Evolutionary conservation across 495 filamentous ascomycete genomes (phyloP), one percentile per base, ranked within the genome.

Genomic region (Penicillium coffeae): DNA sequence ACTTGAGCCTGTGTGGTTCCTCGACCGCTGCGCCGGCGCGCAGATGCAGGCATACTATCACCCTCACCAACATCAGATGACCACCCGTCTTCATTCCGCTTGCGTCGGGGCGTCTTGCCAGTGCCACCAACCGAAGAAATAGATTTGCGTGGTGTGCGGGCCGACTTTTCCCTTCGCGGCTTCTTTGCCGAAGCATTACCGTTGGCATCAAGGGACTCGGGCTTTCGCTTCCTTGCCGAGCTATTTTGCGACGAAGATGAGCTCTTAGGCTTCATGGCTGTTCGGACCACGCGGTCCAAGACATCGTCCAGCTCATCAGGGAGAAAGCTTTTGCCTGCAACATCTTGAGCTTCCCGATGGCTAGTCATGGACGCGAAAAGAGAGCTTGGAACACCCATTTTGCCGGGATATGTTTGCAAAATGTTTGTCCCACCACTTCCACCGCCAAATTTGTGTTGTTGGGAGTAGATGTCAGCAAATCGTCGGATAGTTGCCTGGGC

Each of bases 261-360:
- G 42, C 45, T 64, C 52, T 63, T 70, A 15, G 71, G 53, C 54
- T 64, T 70, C 71, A 78, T 69, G 12, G 59, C 68, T 25, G 52
- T 57, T 22, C 65, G 65, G 8, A 87, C 80, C 15, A 90, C 65
- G 10, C 81, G 79, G 45, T 95, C 89, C 5, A 93, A 69, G 42
- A 76, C 63, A 35, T 90, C 86, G n/a, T 89, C 86, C 27, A 94
- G 68, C n/a, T 85, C 85, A 25, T 90, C 86, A 1, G 89, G 86
- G 2, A 95, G 70, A 63, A 84, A 95, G 47, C 84, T 83, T 72
- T 85, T 93, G 58, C 87, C 82, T 1, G 90, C 88, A 49, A 95
- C 86, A 48, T 84, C 78, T 55, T 92, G 87, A 3, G 91, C 90
- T 50, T 85, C 81, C 20, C 84, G 79, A 55, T 93, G 89, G 56